A percentile compares a stretch with the other conserved stretches of the same genome.
phyloP scores from a whole-genome alignment of 1,284 basidiomycete species.

The Pseudozyma thailandica region DNA sequence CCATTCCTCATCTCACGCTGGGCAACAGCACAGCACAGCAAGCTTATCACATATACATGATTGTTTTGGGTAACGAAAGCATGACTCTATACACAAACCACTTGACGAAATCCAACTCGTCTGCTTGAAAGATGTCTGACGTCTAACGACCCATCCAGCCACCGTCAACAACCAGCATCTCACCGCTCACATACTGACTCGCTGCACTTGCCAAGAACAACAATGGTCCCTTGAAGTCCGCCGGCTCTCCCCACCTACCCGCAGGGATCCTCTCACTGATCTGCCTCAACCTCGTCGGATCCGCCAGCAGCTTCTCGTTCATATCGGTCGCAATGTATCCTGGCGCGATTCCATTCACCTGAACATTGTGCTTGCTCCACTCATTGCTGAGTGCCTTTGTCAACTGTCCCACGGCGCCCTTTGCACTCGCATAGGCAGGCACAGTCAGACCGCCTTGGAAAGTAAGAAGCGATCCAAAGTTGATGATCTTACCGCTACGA shows the following conservation, averaged over 20 bases:
- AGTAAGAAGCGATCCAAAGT: conserved; percentile 61
- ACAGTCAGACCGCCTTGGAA: conserved; percentile 70
- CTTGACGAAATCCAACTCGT: background rate
- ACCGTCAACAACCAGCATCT: conserved; percentile 71
- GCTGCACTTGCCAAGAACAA: conserved; percentile 89
- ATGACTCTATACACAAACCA: background rate
- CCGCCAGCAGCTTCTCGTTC: conserved; percentile 80
- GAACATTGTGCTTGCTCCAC: conserved; percentile 83
- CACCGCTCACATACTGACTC: conserved; percentile 89
- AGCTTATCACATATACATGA: too few species aligned
- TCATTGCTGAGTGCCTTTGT: conserved; percentile 73
- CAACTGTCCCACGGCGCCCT: conserved; percentile 76
- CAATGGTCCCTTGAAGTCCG: conserved; percentile 87
- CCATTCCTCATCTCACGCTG: background rate
- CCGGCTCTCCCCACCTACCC: conserved; percentile 84
- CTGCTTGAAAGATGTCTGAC: background rate
- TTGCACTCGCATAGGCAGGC: conserved; percentile 89
- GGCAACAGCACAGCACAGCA: too few species aligned
- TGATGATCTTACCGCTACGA: conserved; percentile 58
- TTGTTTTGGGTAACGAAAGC: too few species aligned
- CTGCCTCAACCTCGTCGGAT: conserved; percentile 81
- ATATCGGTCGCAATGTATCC: conserved; percentile 63
- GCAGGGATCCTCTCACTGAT: conserved; percentile 77
- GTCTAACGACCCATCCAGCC: conserved; percentile 58
- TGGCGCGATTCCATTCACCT: conserved; percentile 83